Conservation (phyloP, 169 alveolate genomes). For the Plasmodium gonderi region DNA sequence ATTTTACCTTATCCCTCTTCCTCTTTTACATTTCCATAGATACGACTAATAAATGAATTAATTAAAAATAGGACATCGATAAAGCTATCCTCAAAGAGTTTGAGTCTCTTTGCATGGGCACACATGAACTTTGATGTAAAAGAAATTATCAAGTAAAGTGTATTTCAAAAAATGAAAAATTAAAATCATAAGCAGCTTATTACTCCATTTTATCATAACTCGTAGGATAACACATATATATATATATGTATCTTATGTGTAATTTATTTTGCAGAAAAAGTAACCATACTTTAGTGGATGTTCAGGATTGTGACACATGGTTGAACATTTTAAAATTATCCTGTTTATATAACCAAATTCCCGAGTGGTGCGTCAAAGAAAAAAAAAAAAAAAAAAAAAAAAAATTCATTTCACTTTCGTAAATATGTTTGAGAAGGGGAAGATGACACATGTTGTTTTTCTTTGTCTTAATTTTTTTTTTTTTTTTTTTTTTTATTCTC, state of each 20-base stretch:
- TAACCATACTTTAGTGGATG: slow-evolving; percentile 41
- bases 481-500: not conserved
- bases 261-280: slow-evolving; percentile 32
- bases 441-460: not conserved
- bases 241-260: not conserved
- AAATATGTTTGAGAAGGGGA: not conserved
- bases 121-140: slow-evolving; percentile 59
- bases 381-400: no score
- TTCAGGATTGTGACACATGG: slow-evolving; percentile 58
- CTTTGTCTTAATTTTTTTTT: not conserved
- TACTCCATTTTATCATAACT: not conserved
- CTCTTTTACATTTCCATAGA: not conserved
- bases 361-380: slow-evolving; percentile 43
- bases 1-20: not conserved
- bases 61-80: slow-evolving; percentile 62
- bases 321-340: slow-evolving; percentile 61
- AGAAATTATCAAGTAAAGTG: slow-evolving; percentile 38
- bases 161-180: not conserved
- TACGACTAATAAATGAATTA: slow-evolving; percentile 73
- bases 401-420: not conserved
- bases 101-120: slow-evolving; percentile 73
- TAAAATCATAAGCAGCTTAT: not conserved
- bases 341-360: slow-evolving; percentile 64
- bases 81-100: slow-evolving; percentile 61
- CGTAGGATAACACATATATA: not conserved